Percentiles rank a stretch among this genome's conserved stretches.
These are phyloP conservation scores for Fusarium anguioides DNA, from an alignment of 2,329 filamentous ascomycete species.

Conservation along the genomic window DNA sequence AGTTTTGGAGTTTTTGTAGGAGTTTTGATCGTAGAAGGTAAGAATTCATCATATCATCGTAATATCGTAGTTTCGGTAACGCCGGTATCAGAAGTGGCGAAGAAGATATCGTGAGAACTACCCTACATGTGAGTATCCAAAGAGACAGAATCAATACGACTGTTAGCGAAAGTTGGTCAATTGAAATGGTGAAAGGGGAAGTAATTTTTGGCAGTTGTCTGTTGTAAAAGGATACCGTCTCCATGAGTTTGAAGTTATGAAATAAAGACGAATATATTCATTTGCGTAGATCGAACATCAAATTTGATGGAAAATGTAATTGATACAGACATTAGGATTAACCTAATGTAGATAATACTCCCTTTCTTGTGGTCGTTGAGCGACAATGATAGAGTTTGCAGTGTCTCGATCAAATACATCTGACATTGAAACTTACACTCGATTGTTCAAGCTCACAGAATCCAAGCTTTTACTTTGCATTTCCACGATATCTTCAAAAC, in stretches of 20 bases:
- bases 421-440: background rate
- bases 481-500: background rate
- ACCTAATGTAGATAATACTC: too few relatives aligned
- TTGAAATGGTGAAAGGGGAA: fast-evolving
- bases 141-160: too few relatives aligned
- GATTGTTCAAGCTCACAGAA: background rate
- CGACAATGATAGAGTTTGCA: background rate
- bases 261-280: too few relatives aligned
- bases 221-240: too few relatives aligned
- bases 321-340: too few relatives aligned
- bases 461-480: fast-evolving
- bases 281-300: too few relatives aligned
- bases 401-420: fast-evolving
- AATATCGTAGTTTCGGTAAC: background rate
- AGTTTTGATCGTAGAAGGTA: background rate
- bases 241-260: too few relatives aligned
- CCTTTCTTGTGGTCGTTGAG: too few relatives aligned
- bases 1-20: background rate
- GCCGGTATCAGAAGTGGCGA: fast-evolving
- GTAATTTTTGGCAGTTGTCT: background rate
- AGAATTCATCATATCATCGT: background rate
- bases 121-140: background rate
- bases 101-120: background rate
- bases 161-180: fast-evolving
- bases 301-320: too few relatives aligned